Evolutionary conservation across 176 grass and related monocot species (phyloP), one percentile per base, ranked within the genome.

Genomic region (Calamus simplicifolius): DNA sequence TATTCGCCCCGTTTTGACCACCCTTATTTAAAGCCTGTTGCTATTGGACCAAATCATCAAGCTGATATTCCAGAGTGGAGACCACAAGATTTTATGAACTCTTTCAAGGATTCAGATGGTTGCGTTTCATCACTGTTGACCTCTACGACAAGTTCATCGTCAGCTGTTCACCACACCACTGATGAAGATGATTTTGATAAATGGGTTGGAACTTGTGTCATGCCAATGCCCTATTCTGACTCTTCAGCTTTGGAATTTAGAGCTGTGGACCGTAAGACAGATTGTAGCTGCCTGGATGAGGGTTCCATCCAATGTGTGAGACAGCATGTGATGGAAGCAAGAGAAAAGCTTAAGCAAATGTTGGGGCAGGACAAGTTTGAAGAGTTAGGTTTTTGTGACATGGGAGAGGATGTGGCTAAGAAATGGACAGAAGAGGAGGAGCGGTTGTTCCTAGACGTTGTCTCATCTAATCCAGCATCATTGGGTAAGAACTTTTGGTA

Each of bases 381-480:
- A 19, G 72, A 73, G 17, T 76, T 89, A 62, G 90, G 90, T 64
- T 84, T 89, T 19, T 51, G 66, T 51, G 69, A 95, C 31, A 95
- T 95, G 75, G 90, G 90, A 48, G 90, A 95, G 50, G 76, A 83
- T 78, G 52, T 86, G 64, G 50, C 79, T 64, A 55, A 67, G 54
- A 77, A 67, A 68, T 95, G 90, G 90, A 83, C 82, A 51, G 63
- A 77, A 75, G 82, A 84, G 35, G 90, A 95, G 70, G 90, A 95
- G 25, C 58, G 69, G 21, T 48, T 75, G 55, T 95, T 95, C 48
- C 70, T 78, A 54, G 62, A 84, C 54, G 77, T 81, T 68, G 82
- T 95, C 52, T 73, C 63, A 31, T 78, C 64, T 57, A 86, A 89
- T 75, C 70, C 79, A 76, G 52, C 66, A 59, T 95, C 82, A 3